Evolutionary conservation across 306 rosid genomes (phyloP).

Genomic region (Geum urbanum): DNA sequence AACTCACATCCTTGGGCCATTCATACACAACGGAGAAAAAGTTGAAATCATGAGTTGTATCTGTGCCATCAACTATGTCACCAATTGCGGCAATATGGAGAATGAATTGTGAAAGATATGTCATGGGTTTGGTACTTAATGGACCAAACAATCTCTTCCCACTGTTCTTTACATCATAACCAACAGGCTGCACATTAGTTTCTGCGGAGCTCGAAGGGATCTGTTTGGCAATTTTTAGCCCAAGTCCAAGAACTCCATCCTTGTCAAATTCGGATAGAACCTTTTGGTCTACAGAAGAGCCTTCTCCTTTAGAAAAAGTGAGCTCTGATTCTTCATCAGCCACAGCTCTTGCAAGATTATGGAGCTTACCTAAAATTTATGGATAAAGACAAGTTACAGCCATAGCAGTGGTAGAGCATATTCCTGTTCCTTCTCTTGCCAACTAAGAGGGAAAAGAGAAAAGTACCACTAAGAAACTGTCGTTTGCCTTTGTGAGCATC

Average conservation of each 20-base stretch:
- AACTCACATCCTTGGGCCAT: conserved; percentile 98
- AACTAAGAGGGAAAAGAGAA: conserved; percentile 16
- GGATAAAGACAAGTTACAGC: conserved; percentile 25
- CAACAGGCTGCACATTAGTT: conserved; percentile 47
- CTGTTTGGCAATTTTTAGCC: conserved; percentile 71
- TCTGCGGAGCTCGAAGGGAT: conserved; percentile 55
- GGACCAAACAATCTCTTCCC: conserved; percentile 81
- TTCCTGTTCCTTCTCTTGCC: conserved; percentile 2
- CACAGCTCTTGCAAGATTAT: conserved; percentile 95
- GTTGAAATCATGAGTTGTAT: conserved; percentile 97
- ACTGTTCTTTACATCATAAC: conserved; percentile 73
- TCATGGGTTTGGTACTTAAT: conserved; percentile 73
- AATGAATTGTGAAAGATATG: conserved; percentile 84
- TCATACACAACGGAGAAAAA: conserved; percentile 86
- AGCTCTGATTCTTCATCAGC: conserved; percentile 88
- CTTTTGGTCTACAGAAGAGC: conserved; percentile 53
- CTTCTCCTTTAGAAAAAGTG: conserved; percentile 65
- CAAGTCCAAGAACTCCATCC: conserved; percentile 79
- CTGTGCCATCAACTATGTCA: conserved; percentile 95
- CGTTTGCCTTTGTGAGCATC: conserved; percentile 93
- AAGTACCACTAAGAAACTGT: conserved; percentile 86
- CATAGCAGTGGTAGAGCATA: conserved; percentile 14
- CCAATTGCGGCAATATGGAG: conserved; percentile 97
- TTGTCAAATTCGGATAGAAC: conserved; percentile 51
- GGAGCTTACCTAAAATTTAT: conserved; percentile 77